Percentiles rank a stretch among this genome's conserved stretches.
phyloP scores from a whole-genome alignment of 805 yeast genomes.

The Suhomyces faveliae region DNA sequence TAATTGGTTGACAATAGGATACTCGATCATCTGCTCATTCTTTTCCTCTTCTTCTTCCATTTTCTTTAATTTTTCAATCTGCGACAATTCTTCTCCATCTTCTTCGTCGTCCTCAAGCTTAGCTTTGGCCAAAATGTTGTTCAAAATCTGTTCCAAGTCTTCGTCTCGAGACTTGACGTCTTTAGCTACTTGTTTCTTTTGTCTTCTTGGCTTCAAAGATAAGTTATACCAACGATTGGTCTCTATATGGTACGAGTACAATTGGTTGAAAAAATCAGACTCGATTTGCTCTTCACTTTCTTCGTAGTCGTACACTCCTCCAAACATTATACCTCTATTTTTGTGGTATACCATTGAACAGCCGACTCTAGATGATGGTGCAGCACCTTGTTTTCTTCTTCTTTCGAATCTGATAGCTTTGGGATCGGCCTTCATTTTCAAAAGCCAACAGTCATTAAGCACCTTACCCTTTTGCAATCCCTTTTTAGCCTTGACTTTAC shows the following conservation, averaged over 20 bases:
- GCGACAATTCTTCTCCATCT: constrained; percentile 31
- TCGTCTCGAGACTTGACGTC: constrained; percentile 63
- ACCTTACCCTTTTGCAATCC: constrained; percentile 91
- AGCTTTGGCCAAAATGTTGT: constrained; percentile 71
- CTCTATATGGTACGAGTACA: constrained; percentile 81
- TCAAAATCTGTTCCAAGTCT: constrained; percentile 79
- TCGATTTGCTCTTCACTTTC: constrained; percentile 92
- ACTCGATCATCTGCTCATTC: constrained; percentile 41
- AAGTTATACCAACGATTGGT: constrained; percentile 85
- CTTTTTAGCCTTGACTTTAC: constrained; percentile 86
- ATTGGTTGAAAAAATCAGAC: constrained; percentile 76
- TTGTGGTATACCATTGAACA: constrained; percentile 85
- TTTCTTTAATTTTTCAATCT: constrained; percentile 34
- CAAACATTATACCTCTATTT: constrained; percentile 89
- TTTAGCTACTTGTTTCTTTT: constrained; percentile 38
- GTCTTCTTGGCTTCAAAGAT: constrained; percentile 59
- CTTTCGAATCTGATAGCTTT: constrained; percentile 83
- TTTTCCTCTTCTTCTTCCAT: constrained; percentile 43
- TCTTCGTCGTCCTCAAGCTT: constrained; percentile 57
- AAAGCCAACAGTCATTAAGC: constrained; percentile 78
- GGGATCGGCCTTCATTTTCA: constrained; percentile 84
- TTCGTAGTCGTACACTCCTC: constrained; percentile 93
- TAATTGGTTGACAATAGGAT: constrained; percentile 55
- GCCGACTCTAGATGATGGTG: constrained; percentile 93
- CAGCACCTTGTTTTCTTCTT: constrained; percentile 83